Conservation (phyloP, 1,284 basidiomycete genomes). For the Moesziomyces antarcticus region DNA sequence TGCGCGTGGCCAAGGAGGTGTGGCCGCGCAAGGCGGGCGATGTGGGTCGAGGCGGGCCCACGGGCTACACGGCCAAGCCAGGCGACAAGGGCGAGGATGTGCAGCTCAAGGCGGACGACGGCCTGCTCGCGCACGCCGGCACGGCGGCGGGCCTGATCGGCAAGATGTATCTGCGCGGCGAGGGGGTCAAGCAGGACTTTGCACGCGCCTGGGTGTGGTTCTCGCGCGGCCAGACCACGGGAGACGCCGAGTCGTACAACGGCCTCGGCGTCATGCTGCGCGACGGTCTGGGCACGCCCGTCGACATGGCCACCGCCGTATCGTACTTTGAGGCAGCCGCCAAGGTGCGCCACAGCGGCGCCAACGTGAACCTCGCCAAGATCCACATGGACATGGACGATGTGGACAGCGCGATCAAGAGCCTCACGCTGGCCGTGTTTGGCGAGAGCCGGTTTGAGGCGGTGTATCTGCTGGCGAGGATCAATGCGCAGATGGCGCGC, state of each 20-base stretch:
- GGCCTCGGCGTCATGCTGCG: constrained; percentile 90
- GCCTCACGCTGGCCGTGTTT: constrained; percentile 41
- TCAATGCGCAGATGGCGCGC: constrained; percentile 46
- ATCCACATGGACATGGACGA: constrained; percentile 71
- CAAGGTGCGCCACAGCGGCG: constrained; percentile 75
- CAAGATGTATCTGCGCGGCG: constrained; percentile 91
- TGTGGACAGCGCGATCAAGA: constrained; percentile 31
- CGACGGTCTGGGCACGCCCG: constrained; percentile 80
- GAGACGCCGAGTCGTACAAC: constrained; percentile 87
- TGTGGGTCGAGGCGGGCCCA: constrained; percentile 50
- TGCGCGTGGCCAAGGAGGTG: constrained; percentile 47
- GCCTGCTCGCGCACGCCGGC: constrained; percentile 31
- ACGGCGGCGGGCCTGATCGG: constrained; percentile 73
- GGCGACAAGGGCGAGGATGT: constrained; percentile 54
- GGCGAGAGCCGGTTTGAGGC: constrained; percentile 53
- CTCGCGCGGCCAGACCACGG: constrained; percentile 77
- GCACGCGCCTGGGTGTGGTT: constrained; percentile 91
- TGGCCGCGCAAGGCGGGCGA: constrained; percentile 60
- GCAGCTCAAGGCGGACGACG: constrained; percentile 48
- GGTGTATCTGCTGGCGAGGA: constrained; percentile 47
- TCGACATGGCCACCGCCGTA: constrained; percentile 72
- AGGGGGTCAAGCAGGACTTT: constrained; percentile 84
- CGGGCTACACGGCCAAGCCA: constrained; percentile 30
- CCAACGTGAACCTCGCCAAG: constrained; percentile 89
- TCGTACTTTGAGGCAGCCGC: constrained; percentile 82